Base-by-base conservation (phyloP, 352 stramenopile species). In the Globisporangium mamillatum region DNA sequence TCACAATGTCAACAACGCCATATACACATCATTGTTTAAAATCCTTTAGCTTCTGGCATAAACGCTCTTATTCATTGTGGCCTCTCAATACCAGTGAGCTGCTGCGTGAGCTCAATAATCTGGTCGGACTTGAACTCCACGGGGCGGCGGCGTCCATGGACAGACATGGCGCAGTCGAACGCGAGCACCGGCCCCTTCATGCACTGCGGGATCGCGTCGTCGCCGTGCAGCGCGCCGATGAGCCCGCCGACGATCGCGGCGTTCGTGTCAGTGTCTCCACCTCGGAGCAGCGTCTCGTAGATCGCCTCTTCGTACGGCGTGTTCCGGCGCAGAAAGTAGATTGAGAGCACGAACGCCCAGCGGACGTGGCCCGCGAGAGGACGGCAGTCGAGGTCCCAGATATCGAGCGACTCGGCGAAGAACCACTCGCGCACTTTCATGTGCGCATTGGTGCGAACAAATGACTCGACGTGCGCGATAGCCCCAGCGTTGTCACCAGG, bases 261-360 rank as follows among this genome's bases (percentile, higher is more conserved):
- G 66, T 89, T 89, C 29, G 81, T 89, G 56, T 89, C 81, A 9
- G 81, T 89, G 44, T 89, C 81, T 1, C 79, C 81, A 22, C 73
- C 81, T 41, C 86, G 84, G 14, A 84, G 67, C 56, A 89, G 69
- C 60, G 81, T 87, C 24, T 78, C 64, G 14, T 75, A 63, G 52
- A 89, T 86, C 10, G 75, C 81, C 3, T 72, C 59, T 36, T 87
- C 77, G 57, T 86, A 89, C 18, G 65, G 59, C 18, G 74, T 66
- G 32, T 80, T 76, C 34, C 70, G 29, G 0, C 79, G 75, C 34
- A 89, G 64, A 56, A 84, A 84, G 60, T 89, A 56, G 22, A 83
- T 73, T 29, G 79, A 75, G 14, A 89, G 67, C 52, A 79, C 67
- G 60, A 89, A 87, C 0, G 69, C 81, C 78, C 77, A 89, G 25